Percentiles rank a stretch among this genome's conserved stretches.
phyloP scores from a whole-genome alignment of 2,329 filamentous ascomycete species.

The Dactylellina cionopaga region DNA sequence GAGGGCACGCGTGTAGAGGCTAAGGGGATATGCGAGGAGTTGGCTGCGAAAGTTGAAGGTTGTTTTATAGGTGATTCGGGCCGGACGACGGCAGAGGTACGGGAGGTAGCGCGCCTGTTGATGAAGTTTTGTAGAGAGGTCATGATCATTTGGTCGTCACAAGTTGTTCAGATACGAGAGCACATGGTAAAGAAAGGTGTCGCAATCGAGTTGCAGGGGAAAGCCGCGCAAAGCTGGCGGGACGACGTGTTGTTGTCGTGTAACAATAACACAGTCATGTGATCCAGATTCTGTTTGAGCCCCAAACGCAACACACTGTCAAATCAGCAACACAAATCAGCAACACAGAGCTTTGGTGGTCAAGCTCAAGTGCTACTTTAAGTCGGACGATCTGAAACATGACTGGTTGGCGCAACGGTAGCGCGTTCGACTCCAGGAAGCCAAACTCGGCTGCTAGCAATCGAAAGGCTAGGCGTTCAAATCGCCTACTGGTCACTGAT shows the following conservation, averaged over 20 bases:
- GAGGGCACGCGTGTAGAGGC: slow-evolving; percentile 41
- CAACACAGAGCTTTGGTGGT: not conserved
- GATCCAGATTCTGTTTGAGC: not conserved
- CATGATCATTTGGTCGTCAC: slow-evolving; percentile 48
- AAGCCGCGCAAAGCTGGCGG: not conserved
- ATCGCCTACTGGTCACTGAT: slow-evolving; percentile 54
- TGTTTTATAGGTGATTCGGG: slow-evolving; percentile 36
- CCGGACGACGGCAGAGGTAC: slow-evolving; percentile 7
- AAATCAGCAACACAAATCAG: too few relatives aligned
- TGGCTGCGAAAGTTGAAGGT: not conserved
- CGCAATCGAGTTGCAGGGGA: slow-evolving; percentile 7
- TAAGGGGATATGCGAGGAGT: slow-evolving; percentile 36
- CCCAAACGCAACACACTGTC: not conserved
- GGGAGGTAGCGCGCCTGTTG: slow-evolving; percentile 40
- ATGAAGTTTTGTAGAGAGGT: slow-evolving; percentile 50
- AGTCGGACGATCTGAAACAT: not conserved
- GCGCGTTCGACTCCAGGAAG: slow-evolving; percentile 55
- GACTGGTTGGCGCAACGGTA: slow-evolving; percentile 56
- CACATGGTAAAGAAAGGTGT: slow-evolving; percentile 9
- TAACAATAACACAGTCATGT: slow-evolving; percentile 10
- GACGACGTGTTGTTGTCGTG: slow-evolving; percentile 46
- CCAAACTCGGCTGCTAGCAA: slow-evolving; percentile 26
- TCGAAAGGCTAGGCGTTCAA: slow-evolving; percentile 56
- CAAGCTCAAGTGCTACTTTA: not conserved
- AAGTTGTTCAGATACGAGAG: slow-evolving; percentile 1